Conservation (phyloP, 176 grass and related monocot species). For the Aegilops bicornis region DNA sequence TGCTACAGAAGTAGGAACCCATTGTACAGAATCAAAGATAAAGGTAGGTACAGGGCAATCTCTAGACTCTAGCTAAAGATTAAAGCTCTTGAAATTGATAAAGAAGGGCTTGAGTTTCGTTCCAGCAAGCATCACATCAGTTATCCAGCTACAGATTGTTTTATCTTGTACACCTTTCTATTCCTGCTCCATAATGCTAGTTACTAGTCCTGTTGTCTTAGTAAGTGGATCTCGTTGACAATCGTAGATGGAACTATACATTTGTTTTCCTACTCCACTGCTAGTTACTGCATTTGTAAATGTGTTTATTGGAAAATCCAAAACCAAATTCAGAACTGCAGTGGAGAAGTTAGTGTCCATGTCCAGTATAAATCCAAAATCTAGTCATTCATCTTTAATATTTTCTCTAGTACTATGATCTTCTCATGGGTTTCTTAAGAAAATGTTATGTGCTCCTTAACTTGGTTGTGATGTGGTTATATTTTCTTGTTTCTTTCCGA, state of each 20-base stretch:
- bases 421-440: not conserved
- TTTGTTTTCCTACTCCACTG: not conserved
- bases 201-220: constrained; percentile 31
- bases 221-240: not conserved
- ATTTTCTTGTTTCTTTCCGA: not conserved
- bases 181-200: constrained; percentile 9
- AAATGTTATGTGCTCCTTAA: constrained; percentile 5
- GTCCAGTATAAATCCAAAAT: constrained; percentile 12
- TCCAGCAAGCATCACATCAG: constrained; percentile 5
- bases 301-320: constrained; percentile 16
- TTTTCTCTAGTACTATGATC: not conserved
- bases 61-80: constrained; percentile 15
- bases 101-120: constrained; percentile 27
- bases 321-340: constrained; percentile 1
- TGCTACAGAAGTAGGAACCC: constrained; percentile 20
- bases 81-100: constrained; percentile 25
- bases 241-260: constrained; percentile 9
- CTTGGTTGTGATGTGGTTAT: not conserved
- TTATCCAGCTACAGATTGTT: constrained; percentile 30
- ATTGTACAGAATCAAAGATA: constrained; percentile 24
- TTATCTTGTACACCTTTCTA: constrained; percentile 13
- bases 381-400: not conserved
- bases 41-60: constrained; percentile 8
- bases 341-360: constrained; percentile 11
- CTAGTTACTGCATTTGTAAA: not conserved